These are phyloP conservation scores for Ensete ventricosum DNA, from an alignment of 176 grass and related monocot genomes.

Conservation along the genomic window DNA sequence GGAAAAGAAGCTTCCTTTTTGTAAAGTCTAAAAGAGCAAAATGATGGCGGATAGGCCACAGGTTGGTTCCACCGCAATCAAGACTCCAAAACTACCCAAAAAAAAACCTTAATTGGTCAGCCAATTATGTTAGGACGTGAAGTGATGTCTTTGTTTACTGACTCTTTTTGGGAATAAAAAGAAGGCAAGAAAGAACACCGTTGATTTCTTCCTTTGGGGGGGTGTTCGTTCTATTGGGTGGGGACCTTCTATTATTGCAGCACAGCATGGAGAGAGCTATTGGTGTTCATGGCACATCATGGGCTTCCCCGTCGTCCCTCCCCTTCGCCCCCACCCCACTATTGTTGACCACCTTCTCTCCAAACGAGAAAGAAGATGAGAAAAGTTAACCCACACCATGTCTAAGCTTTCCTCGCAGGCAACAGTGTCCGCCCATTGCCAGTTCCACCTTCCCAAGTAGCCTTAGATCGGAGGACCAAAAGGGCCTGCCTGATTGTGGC, in stretches of 20 bases:
- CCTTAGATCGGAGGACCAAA: no score
- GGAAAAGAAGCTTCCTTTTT: constrained; percentile 1
- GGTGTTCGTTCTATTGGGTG: neutral
- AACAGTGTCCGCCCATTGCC: neutral
- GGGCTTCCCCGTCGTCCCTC: neutral
- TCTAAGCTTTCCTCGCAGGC: neutral
- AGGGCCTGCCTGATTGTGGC: no score
- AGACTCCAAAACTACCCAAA: no score
- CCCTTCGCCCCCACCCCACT: neutral
- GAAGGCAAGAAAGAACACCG: no score
- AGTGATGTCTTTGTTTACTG: neutral
- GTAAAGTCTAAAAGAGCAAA: neutral
- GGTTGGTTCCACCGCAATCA: neutral
- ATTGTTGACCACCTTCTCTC: neutral
- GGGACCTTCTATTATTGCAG: constrained; percentile 3
- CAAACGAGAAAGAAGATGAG: neutral
- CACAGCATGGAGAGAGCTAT: neutral
- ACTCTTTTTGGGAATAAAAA: no score
- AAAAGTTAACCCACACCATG: no score
- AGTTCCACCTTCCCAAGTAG: neutral
- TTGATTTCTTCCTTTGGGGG: neutral
- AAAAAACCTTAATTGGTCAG: no score
- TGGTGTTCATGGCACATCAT: constrained; percentile 16
- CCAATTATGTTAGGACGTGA: no score
- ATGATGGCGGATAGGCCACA: neutral